Base-by-base conservation (phyloP, 352 stramenopile species). In the Phytophthora pistaciae region DNA sequence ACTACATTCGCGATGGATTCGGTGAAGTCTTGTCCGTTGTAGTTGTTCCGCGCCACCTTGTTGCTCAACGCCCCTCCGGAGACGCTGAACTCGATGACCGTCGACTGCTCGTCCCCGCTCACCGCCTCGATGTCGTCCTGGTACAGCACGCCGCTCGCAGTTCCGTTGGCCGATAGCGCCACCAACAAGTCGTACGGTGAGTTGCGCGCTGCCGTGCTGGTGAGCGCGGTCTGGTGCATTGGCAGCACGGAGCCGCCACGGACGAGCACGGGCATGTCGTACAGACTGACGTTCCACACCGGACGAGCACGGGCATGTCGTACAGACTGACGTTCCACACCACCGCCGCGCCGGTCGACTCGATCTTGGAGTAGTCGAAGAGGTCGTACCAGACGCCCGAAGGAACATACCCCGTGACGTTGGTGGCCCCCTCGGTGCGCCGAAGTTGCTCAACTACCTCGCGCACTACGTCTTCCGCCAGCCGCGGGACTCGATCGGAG, bases 201-300 rank as follows among this genome's bases (percentile, higher is more conserved):
- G 27, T 70, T 23, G 14, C 82, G 85, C 53, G 80, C 77, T 9
- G 69, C 79, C 16, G 74, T 56, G 27, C 65, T 87, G 0, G 85
- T 92, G 23, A 88, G 77, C 16, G 79, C 74, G 16, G 70, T 21
- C 63, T 85, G 77, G 61, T 91, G 83, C 65, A 86, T 74, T 1
- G 79, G 68, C 11, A 91, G 20, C 38, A 91, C 83, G 16, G 62
- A 69, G 38, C 85, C 85, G 11, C 83, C 83, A 13, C 78, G 76
- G 50, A 92, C 75, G 50, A 83, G 76, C 56, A 92, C 75, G 0
- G 79, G 85, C 78, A 92, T 88, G 33, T 88, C 80, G 46, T 88
- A 85, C 20, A 92, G 46, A 46, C 68, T 87, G 52, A 83, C 82
- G 52, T 66, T 31, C 64, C 55, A 27, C 82, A 13, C 38, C 38